Evolutionary conservation across 352 stramenopile species (phyloP).

Genomic region (Peronosclerospora sorghi): DNA sequence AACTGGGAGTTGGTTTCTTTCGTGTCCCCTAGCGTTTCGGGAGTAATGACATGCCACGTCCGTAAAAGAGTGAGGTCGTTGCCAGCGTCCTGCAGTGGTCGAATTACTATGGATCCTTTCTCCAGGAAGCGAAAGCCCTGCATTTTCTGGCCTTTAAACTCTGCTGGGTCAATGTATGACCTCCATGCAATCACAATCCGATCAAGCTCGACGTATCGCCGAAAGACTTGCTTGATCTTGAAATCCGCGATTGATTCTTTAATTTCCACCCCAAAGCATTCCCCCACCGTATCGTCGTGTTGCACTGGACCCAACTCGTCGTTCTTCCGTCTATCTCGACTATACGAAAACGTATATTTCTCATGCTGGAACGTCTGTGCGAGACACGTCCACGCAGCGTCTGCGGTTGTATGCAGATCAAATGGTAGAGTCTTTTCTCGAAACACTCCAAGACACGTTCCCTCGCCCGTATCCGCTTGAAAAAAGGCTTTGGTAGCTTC

Average conservation of each 20-base stretch:
- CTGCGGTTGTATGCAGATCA: conserved; percentile 20
- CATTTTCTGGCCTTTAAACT: conserved; percentile 38
- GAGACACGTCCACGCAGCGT: conserved; percentile 31
- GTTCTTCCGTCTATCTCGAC: conserved; percentile 7
- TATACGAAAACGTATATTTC: conserved; percentile 27
- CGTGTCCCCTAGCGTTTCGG: conserved; percentile 15
- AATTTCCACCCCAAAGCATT: conserved; percentile 51
- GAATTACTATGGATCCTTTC: conserved; percentile 48
- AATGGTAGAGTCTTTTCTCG: conserved; percentile 38
- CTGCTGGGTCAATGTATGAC: conserved; percentile 42
- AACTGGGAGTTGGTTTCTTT: conserved; percentile 12
- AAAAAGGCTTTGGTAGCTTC: conserved; percentile 28
- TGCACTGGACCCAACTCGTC: conserved; percentile 1
- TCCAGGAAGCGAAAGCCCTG: conserved; percentile 46
- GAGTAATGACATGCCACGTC: conserved; percentile 42
- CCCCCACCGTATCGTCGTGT: conserved; percentile 39
- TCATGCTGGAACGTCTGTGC: conserved; percentile 24
- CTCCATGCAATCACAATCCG: conserved; percentile 56
- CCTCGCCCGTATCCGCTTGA: conserved; percentile 8
- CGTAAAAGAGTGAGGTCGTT: conserved; percentile 23
- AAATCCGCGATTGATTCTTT: conserved; percentile 38
- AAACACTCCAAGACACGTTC: conserved; percentile 21
- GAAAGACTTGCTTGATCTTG: conserved; percentile 48
- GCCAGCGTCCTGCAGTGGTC: conserved; percentile 10
- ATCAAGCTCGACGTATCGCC: conserved; percentile 44